phyloP scores from a whole-genome alignment of 2,329 filamentous ascomycete genomes.

The Phaeosphaeria sp. region DNA sequence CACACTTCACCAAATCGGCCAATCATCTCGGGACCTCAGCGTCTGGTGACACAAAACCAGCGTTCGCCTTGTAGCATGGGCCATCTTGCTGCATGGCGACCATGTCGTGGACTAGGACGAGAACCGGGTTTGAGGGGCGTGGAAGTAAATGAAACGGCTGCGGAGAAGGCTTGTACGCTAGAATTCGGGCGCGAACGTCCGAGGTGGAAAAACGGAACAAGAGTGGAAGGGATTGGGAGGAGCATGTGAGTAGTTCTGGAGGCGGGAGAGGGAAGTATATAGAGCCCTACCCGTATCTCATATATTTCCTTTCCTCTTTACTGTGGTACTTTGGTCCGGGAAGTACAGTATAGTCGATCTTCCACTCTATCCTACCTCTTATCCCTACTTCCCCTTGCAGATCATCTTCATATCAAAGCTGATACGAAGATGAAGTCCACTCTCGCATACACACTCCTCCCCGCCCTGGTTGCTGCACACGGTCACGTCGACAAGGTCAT shows the following conservation, averaged over 20 bases:
- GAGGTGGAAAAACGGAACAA: not conserved
- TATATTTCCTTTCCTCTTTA: not conserved
- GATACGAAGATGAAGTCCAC: slow-evolving; percentile 5
- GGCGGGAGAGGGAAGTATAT: slow-evolving; percentile 7
- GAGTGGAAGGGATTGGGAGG: slow-evolving; percentile 6
- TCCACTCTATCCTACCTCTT: not conserved
- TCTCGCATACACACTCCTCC: slow-evolving; percentile 22
- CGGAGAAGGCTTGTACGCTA: not conserved
- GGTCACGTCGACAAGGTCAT: slow-evolving; percentile 39
- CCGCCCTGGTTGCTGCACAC: slow-evolving; percentile 36
- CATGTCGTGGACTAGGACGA: not conserved
- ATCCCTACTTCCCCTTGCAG: not conserved
- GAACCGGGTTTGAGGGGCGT: slow-evolving; percentile 10
- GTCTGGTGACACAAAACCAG: slow-evolving; percentile 16
- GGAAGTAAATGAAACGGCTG: slow-evolving; percentile 1
- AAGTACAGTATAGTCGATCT: not conserved
- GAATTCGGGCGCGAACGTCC: not conserved
- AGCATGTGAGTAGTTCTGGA: not conserved
- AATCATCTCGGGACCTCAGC: slow-evolving; percentile 6
- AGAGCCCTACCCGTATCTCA: not conserved
- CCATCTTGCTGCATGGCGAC: not conserved
- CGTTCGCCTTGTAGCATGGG: not conserved
- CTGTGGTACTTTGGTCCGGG: slow-evolving; percentile 7
- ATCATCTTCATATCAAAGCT: not conserved
- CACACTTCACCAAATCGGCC: not conserved